phyloP scores from a whole-genome alignment of 345 rosid genomes.

The Eucalyptus cladocalyx region DNA sequence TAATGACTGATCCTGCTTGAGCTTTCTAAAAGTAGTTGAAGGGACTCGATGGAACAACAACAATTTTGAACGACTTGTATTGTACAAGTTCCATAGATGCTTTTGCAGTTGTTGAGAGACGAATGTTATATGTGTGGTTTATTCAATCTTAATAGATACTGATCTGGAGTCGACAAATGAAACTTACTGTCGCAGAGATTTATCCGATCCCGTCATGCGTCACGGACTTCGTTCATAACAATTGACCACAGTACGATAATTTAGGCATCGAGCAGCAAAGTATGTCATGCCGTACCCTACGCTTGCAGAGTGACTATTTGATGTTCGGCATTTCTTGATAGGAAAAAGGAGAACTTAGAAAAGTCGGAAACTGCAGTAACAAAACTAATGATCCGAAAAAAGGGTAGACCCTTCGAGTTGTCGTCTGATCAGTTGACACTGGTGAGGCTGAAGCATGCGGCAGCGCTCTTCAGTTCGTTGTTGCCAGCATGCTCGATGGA shows the following conservation, averaged over 20 bases:
- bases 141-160: not conserved
- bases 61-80: not conserved
- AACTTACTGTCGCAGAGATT: not conserved
- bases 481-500: conserved; percentile 42
- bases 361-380: not conserved
- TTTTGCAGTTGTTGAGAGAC: not conserved
- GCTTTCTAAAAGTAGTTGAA: not conserved
- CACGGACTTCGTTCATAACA: not conserved
- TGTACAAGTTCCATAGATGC: not conserved
- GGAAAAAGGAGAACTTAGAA: not conserved
- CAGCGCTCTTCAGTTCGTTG: conserved; percentile 76
- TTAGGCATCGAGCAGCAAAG: not conserved
- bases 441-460: conserved; percentile 75
- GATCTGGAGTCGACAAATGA: not conserved
- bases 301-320: not conserved
- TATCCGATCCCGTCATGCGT: not conserved
- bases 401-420: not conserved
- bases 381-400: not conserved
- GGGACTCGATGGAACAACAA: not conserved
- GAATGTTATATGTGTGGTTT: not conserved
- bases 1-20: not conserved
- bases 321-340: not conserved
- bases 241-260: not conserved
- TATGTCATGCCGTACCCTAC: not conserved
- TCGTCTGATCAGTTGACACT: conserved; percentile 40